phyloP scores from a whole-genome alignment of 176 grass and related monocot genomes.

The Carex kokanica region DNA sequence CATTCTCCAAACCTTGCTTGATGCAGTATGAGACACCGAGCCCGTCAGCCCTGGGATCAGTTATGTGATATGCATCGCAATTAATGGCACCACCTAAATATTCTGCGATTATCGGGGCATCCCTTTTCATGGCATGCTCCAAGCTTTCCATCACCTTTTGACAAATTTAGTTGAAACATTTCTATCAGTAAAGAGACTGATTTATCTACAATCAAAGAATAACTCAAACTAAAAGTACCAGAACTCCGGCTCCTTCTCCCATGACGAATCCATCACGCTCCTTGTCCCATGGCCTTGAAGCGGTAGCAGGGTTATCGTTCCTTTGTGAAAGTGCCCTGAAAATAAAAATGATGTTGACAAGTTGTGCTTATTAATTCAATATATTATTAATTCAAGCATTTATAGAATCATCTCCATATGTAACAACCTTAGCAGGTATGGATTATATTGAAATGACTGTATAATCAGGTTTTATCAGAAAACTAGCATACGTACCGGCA shows the following conservation, averaged over 20 bases:
- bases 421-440: neutral
- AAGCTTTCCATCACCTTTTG: constrained; percentile 92
- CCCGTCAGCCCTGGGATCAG: constrained; percentile 82
- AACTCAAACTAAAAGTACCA: constrained; percentile 38
- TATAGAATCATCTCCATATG: neutral
- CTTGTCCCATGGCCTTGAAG: constrained; percentile 95
- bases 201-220: neutral
- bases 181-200: neutral
- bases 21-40: constrained; percentile 90
- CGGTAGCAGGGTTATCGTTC: constrained; percentile 86
- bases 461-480: neutral
- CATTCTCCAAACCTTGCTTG: constrained; percentile 63
- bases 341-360: neutral
- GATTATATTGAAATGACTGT: neutral
- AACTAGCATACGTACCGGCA: constrained; percentile 18
- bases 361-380: too few species aligned
- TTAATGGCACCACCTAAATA: constrained; percentile 95
- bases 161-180: neutral
- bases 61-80: constrained; percentile 99
- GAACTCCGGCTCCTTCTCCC: constrained; percentile 93
- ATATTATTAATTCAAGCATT: too few species aligned
- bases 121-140: constrained; percentile 93
- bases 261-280: constrained; percentile 95
- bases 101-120: constrained; percentile 77
- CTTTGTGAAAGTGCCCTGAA: constrained; percentile 90